A percentile compares a stretch with the other conserved stretches of the same genome.
Conservation (phyloP, 148 eudicot genomes). For the Rhododendron molle region DNA sequence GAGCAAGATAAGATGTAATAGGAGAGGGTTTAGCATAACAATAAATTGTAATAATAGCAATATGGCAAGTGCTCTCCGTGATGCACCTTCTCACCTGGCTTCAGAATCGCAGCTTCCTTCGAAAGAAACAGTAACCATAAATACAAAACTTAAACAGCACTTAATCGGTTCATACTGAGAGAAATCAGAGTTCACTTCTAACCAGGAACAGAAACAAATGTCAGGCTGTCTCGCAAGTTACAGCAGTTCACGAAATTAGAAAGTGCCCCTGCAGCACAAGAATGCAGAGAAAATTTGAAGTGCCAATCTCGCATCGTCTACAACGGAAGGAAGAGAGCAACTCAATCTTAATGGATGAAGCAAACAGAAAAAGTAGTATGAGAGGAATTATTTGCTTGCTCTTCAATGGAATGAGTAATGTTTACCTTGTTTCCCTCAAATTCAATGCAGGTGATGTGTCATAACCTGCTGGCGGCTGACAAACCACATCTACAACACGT, state of each 20-base stretch:
- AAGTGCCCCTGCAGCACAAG: background rate
- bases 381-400: background rate
- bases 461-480: background rate
- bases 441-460: background rate
- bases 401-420: background rate
- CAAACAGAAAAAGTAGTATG: background rate
- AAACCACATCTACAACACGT: background rate
- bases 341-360: background rate
- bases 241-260: background rate
- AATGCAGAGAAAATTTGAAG: background rate
- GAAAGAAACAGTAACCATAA: background rate
- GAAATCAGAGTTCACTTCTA: background rate
- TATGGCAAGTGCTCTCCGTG: background rate
- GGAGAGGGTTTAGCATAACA: background rate
- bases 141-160: background rate
- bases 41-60: background rate
- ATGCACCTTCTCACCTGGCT: background rate
- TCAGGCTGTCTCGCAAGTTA: background rate
- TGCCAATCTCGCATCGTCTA: background rate
- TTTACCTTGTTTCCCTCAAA: background rate
- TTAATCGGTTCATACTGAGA: background rate
- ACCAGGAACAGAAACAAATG: background rate
- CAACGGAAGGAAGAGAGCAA: background rate
- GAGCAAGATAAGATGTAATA: background rate
- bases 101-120: background rate